Conservation (phyloP, 768 basidiomycete genomes). For the Lyophyllum shimeji region DNA sequence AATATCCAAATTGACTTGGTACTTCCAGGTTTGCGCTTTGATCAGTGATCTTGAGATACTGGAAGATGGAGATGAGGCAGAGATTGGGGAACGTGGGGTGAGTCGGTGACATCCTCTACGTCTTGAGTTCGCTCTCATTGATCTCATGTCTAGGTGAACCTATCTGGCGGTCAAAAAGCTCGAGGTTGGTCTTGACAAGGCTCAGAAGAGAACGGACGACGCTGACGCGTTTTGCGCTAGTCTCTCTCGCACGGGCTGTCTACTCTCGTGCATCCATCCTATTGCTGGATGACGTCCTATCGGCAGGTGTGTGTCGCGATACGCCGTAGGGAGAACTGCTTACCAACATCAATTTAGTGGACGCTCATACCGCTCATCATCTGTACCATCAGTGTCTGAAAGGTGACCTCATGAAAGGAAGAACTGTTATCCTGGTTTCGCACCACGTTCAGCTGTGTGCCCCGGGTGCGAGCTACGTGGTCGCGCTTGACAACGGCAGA, state of each 20-base stretch:
- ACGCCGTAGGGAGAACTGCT: not conserved
- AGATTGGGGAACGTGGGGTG: conserved; percentile 87
- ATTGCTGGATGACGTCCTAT: conserved; percentile 80
- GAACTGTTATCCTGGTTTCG: conserved; percentile 91
- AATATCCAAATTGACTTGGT: too few species aligned
- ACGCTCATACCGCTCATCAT: conserved; percentile 91
- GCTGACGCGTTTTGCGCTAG: conserved; percentile 26
- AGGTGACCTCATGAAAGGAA: conserved; percentile 75
- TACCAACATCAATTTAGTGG: conserved; percentile 48
- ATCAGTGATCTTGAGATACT: conserved; percentile 76
- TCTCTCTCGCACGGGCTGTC: conserved; percentile 80
- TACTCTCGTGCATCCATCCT: conserved; percentile 85
- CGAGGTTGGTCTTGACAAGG: conserved; percentile 38
- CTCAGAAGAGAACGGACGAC: too few species aligned
- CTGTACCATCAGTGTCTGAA: conserved; percentile 81
- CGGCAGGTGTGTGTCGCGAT: conserved; percentile 37
- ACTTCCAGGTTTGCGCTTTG: conserved; percentile 67
- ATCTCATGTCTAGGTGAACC: conserved; percentile 36
- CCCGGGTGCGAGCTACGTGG: conserved; percentile 77
- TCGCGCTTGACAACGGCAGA: conserved; percentile 81
- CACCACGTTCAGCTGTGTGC: conserved; percentile 92
- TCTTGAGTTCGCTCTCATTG: not conserved
- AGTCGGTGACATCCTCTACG: conserved; percentile 18
- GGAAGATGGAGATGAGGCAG: conserved; percentile 85
- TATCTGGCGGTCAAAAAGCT: conserved; percentile 67